Percentiles rank a stretch among this genome's conserved stretches.
phyloP scores from a whole-genome alignment of 805 yeast species.

The Starmerella geochares region DNA sequence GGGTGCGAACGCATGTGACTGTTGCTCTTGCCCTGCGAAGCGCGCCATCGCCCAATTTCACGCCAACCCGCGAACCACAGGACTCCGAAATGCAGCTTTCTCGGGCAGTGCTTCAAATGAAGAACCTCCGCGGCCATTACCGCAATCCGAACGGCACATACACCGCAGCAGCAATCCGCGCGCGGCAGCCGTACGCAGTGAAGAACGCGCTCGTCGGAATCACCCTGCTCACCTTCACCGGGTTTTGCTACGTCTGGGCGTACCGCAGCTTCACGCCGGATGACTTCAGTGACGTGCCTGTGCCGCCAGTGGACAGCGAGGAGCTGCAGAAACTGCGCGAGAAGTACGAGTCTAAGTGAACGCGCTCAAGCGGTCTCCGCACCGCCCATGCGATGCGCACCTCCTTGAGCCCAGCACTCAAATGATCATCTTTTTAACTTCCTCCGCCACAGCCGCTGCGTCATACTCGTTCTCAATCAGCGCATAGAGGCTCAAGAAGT shows the following conservation, averaged over 20 bases:
- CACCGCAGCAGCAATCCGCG: slow-evolving; percentile 90
- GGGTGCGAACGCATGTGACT: not conserved
- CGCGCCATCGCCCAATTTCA: not conserved
- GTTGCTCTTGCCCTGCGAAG: not conserved
- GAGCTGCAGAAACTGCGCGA: slow-evolving; percentile 58
- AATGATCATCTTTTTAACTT: slow-evolving; percentile 9
- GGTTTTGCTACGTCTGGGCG: slow-evolving; percentile 44
- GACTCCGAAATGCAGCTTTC: slow-evolving; percentile 10
- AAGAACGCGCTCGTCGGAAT: slow-evolving; percentile 57
- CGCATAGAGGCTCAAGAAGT: slow-evolving; percentile 67
- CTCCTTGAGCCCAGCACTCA: not conserved
- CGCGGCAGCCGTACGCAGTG: slow-evolving; percentile 77
- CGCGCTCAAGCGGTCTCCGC: not conserved
- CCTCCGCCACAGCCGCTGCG: slow-evolving; percentile 14
- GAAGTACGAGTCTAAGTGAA: slow-evolving; percentile 2
- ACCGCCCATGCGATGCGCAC: not conserved
- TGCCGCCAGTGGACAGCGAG: slow-evolving; percentile 79
- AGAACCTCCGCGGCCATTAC: slow-evolving; percentile 26
- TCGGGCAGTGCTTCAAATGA: slow-evolving; percentile 4
- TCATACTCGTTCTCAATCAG: slow-evolving; percentile 72
- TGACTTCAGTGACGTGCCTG: slow-evolving; percentile 83
- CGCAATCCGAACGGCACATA: slow-evolving; percentile 69
- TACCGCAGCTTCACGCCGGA: slow-evolving; percentile 40
- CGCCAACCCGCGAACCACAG: not conserved
- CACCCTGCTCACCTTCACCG: slow-evolving; percentile 51